Evolutionary conservation across 1,284 basidiomycete genomes (phyloP).

Genomic region (Leccinum griseonigrum): DNA sequence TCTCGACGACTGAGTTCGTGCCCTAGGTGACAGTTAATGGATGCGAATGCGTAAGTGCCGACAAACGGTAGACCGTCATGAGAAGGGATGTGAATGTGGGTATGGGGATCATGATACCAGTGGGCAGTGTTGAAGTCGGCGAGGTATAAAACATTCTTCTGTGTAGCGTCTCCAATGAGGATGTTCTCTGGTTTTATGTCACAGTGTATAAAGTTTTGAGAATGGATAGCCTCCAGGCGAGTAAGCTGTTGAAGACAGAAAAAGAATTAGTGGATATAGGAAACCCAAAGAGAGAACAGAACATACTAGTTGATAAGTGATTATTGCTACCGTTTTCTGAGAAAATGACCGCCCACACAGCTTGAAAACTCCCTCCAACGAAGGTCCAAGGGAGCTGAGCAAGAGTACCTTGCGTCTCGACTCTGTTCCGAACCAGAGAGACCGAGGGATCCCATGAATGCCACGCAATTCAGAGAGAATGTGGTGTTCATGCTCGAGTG

Average conservation of each 20-base stretch:
- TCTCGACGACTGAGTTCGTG: no score
- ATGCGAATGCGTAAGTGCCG: no score
- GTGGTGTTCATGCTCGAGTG: neutral
- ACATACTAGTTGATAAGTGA: neutral
- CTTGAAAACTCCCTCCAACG: neutral
- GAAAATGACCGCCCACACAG: neutral
- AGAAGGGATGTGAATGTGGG: no score
- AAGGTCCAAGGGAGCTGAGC: neutral
- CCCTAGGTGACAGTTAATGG: no score
- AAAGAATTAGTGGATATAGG: neutral
- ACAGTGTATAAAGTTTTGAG: no score
- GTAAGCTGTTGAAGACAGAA: neutral
- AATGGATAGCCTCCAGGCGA: neutral
- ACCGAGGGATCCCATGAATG: neutral
- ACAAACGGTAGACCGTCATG: no score
- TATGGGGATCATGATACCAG: no score
- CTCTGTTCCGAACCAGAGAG: neutral
- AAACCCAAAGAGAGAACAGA: neutral
- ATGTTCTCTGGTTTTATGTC: no score
- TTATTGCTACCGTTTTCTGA: neutral
- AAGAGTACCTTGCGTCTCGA: neutral
- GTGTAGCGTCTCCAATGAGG: no score
- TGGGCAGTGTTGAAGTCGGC: no score
- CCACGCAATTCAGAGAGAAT: neutral
- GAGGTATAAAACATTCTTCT: no score